Evolutionary conservation across 176 grass and related monocot species (phyloP).

Genomic region (Eleusine indica): DNA sequence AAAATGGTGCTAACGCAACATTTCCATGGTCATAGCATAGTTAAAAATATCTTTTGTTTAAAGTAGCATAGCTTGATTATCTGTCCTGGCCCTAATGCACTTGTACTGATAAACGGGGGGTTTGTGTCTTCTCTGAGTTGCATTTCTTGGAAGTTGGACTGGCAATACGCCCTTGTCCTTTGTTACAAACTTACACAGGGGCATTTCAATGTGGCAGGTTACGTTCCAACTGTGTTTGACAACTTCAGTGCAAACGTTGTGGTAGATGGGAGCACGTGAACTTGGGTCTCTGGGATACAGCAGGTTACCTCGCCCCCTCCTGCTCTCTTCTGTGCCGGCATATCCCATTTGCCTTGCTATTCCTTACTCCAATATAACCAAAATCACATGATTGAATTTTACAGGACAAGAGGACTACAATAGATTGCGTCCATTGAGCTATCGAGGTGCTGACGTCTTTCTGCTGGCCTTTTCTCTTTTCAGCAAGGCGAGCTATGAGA

Average conservation of each 20-base stretch:
- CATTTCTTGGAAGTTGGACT: not conserved
- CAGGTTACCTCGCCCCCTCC: conserved; percentile 44
- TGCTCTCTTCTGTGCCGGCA: not conserved
- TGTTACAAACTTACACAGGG: not conserved
- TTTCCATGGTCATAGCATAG: conserved; percentile 5
- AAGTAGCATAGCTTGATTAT: not conserved
- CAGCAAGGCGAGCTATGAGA: conserved; percentile 87
- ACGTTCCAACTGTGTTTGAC: conserved; percentile 72
- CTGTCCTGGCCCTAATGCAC: not conserved
- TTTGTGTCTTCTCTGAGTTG: not conserved
- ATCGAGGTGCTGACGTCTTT: conserved; percentile 79
- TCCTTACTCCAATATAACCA: not conserved
- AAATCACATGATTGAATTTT: conserved; percentile 29
- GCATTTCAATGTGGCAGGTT: conserved; percentile 49
- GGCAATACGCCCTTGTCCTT: too few relatives aligned
- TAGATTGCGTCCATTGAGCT: conserved; percentile 69
- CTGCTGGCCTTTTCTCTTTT: conserved; percentile 77
- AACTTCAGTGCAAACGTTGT: conserved; percentile 78
- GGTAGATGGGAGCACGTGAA: conserved; percentile 68
- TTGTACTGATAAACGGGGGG: too few relatives aligned
- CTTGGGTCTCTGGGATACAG: conserved; percentile 77
- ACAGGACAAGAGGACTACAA: conserved; percentile 88
- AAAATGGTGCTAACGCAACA: not conserved
- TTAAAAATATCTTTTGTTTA: too few relatives aligned
- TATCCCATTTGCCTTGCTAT: not conserved